Conservation (phyloP, 2,329 filamentous ascomycete genomes). For the Colletotrichum sidae region DNA sequence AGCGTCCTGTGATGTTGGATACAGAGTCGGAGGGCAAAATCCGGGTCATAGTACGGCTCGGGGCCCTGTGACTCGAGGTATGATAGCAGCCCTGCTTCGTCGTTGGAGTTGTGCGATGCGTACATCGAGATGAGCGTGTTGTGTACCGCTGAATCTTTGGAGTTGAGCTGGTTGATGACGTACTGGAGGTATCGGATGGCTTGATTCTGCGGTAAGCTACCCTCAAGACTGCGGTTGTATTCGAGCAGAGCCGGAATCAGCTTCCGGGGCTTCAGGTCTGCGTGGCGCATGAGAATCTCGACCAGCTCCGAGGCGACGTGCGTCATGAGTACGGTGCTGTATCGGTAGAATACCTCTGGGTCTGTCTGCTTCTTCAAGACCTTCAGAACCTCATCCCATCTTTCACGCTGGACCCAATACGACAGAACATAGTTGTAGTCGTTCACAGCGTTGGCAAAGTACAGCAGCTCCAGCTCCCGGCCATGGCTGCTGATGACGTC, state of each 20-base stretch:
- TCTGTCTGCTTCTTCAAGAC: slow-evolving; percentile 95
- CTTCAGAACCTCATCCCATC: slow-evolving; percentile 87
- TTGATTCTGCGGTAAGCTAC: slow-evolving; percentile 82
- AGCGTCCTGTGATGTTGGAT: slow-evolving; percentile 94
- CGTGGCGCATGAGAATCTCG: slow-evolving; percentile 95
- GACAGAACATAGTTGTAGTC: slow-evolving; percentile 95
- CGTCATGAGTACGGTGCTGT: slow-evolving; percentile 96
- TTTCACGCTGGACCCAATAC: slow-evolving; percentile 97
- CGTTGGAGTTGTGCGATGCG: slow-evolving; percentile 83
- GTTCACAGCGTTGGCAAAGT: slow-evolving; percentile 87
- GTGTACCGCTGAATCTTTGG: slow-evolving; percentile 87
- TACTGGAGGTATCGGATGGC: slow-evolving; percentile 94
- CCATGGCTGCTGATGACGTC: slow-evolving; percentile 97
- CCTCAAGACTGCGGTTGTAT: slow-evolving; percentile 84
- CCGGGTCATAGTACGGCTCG: slow-evolving; percentile 89
- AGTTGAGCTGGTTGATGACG: slow-evolving; percentile 87
- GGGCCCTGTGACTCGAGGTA: slow-evolving; percentile 93
- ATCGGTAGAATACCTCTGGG: slow-evolving; percentile 93
- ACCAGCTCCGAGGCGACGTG: slow-evolving; percentile 87
- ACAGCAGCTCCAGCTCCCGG: slow-evolving; percentile 90
- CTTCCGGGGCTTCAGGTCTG: slow-evolving; percentile 84
- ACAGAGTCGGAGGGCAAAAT: slow-evolving; percentile 94
- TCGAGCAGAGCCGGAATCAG: slow-evolving; percentile 94
- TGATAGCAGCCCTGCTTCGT: slow-evolving; percentile 85
- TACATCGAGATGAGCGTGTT: slow-evolving; percentile 98